Base-by-base conservation (phyloP, 441 rosid species). In the Lepidium campestre region DNA sequence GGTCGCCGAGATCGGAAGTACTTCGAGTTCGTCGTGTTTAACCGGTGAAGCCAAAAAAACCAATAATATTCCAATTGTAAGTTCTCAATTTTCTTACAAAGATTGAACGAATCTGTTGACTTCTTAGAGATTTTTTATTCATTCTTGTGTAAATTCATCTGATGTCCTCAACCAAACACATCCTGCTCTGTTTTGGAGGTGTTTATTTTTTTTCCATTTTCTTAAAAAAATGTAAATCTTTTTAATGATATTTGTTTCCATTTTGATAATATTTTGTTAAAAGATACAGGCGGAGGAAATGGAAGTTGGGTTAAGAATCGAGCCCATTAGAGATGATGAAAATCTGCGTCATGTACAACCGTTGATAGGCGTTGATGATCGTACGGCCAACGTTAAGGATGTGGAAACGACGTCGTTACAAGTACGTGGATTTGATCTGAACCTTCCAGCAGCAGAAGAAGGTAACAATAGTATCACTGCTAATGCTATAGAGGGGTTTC, bases 21-120 rank as follows among this genome's bases (percentile, higher is more conserved):
- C 58, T 32, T 72, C 71, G 6, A 72, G 75, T 65, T 65, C 75
- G 1, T 72, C 75, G 8, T 72, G 66, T 52, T 65, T 65, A 41
- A 57, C 75, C 71, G 71, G 75, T 6, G 75, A 72, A 12, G 71
- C 75, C 0, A 72, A 72, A 35, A 65, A 72, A 52, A 18, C 57
- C 47, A 32, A 47, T 8, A 36, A 14, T 44, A 25, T 49, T 44
- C 62, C 10, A 34, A 18, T 4, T 56, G 76, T 72, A 57, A 50
- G 29, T 40, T 14, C 36, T 48, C 11, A 10, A 15, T 15, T 10
- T 57, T 42, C 2, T 19, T n/a, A n/a, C n/a, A n/a, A n/a, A n/a
- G n/a, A n/a, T n/a, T n/a, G n/a, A n/a, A n/a, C n/a, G n/a, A n/a
- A n/a, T n/a, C n/a, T n/a, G n/a, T 45, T 32, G 11, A 1, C 1